phyloP scores from a whole-genome alignment of 106 monocot species.

The Acorus calamus region DNA sequence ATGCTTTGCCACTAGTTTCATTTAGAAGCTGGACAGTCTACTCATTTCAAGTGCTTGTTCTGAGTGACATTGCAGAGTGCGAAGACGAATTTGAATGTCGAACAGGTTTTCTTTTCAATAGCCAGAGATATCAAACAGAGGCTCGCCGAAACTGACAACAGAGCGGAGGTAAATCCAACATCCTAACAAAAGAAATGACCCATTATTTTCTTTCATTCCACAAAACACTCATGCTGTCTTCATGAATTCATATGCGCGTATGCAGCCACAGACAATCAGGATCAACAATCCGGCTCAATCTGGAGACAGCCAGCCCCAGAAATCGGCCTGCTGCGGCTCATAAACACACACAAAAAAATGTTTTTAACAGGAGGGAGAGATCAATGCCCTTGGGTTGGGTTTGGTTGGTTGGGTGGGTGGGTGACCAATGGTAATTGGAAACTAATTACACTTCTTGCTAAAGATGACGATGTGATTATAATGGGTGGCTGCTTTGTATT shows the following conservation, averaged over 20 bases:
- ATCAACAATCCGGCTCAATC: constrained; percentile 59
- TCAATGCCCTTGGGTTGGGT: neutral
- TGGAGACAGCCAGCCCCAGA: constrained; percentile 32
- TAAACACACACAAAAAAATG: constrained; percentile 1
- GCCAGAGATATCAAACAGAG: constrained; percentile 94
- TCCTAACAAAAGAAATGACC: too few species aligned
- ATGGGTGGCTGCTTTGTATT: constrained; percentile 16
- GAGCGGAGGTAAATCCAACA: constrained; percentile 43
- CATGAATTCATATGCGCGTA: neutral
- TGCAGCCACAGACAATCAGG: constrained; percentile 66
- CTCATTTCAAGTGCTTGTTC: neutral
- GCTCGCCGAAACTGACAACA: constrained; percentile 68
- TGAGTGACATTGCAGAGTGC: constrained; percentile 54
- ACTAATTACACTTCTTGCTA: constrained; percentile 5
- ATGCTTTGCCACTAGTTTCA: neutral
- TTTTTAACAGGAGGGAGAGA: too few species aligned
- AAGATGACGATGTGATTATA: constrained; percentile 14
- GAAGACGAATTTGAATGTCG: constrained; percentile 91
- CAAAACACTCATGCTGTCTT: too few species aligned
- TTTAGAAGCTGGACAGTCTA: neutral
- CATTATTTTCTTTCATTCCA: neutral
- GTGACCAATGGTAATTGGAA: neutral
- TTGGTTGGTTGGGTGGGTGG: neutral
- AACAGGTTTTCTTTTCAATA: constrained; percentile 93
- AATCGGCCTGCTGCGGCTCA: constrained; percentile 68